Base-by-base conservation (phyloP, 1,284 basidiomycete species). In the Fomitopsis betulina region DNA sequence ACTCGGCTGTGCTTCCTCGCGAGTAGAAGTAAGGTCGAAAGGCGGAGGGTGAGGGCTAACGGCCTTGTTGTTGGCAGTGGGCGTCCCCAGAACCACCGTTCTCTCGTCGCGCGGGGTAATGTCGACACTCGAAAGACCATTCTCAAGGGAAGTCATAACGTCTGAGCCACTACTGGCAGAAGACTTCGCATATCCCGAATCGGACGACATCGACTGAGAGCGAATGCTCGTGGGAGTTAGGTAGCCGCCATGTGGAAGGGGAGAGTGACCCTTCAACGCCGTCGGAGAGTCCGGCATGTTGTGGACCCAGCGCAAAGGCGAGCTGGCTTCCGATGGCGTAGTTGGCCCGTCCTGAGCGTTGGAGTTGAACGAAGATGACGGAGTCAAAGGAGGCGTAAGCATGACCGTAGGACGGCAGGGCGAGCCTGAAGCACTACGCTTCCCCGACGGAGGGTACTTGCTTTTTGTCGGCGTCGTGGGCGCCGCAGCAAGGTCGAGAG, bases 301-400 rank as follows among this genome's bases (percentile, higher is more conserved):
- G 51, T 54, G 57, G 30, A 63, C 51, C 63, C 63, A 66, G 40
- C 64, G 63, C 12, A 64, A 58, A 12, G 63, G 62, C 13, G 65
- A 65, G 37, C 45, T 58, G 6, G 56, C 52, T 42, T 68, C 67
- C 5, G 65, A 63, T 0, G 68, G 67, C 2, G 67, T 70, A 8
- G 67, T 56, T 0, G 68, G 68, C 19, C 65, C 65, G 33, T 68
- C 65, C 54, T 67, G 57, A 6, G 63, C 21, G 32, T 56, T 60
- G 8, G 65, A 64, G 27, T 64, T 64, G 61, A 72, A 70, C 7
- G 68, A 70, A 5, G 67, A 68, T 1, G 69, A 69, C 1, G 70
- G 70, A 1, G 70, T 72, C 39, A 72, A 64, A 5, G 70, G 70
- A 17, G 70, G 70, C 2, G 70, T 72, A 38, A 69, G 62, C 10